Evolutionary conservation across 805 yeast genomes (phyloP).

Genomic region (Cyberlindnera saturnus): DNA sequence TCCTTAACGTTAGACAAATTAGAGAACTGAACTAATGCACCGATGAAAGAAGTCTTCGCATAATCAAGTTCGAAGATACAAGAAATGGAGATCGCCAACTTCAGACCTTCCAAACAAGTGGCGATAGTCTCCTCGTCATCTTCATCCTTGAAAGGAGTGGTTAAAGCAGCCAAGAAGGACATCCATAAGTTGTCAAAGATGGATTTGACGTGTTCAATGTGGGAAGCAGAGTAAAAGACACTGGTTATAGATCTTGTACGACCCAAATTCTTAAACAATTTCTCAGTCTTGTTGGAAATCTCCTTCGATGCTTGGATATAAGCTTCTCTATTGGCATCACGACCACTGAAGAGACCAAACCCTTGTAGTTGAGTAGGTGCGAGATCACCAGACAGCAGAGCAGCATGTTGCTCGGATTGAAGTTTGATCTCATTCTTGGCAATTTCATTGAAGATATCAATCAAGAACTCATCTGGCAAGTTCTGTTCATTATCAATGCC

Average conservation of each 20-base stretch:
- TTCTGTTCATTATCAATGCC: constrained; percentile 92
- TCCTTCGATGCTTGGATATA: constrained; percentile 90
- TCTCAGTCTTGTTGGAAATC: constrained; percentile 84
- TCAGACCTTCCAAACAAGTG: constrained; percentile 78
- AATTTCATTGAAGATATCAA: constrained; percentile 71
- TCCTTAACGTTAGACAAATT: constrained; percentile 75
- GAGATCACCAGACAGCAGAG: constrained; percentile 63
- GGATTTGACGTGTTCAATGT: constrained; percentile 84
- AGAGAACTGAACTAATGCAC: constrained; percentile 84
- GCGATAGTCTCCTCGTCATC: constrained; percentile 67
- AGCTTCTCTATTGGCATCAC: constrained; percentile 73
- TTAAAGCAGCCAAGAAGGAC: constrained; percentile 90
- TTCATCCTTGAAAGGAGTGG: constrained; percentile 88
- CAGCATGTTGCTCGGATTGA: constrained; percentile 91
- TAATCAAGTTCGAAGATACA: constrained; percentile 77
- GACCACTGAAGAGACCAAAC: constrained; percentile 58
- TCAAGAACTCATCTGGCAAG: constrained; percentile 67
- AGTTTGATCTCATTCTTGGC: constrained; percentile 80
- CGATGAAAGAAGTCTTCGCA: constrained; percentile 83
- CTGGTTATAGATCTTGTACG: constrained; percentile 37
- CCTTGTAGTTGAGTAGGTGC: constrained; percentile 30
- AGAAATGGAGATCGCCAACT: constrained; percentile 74
- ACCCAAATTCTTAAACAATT: constrained; percentile 64
- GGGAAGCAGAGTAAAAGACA: constrained; percentile 75
- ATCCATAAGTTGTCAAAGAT: constrained; percentile 95